A percentile compares a stretch with the other conserved stretches of the same genome.
phyloP scores from a whole-genome alignment of 129 eudicot species.

The Ambrosia artemisiifolia region DNA sequence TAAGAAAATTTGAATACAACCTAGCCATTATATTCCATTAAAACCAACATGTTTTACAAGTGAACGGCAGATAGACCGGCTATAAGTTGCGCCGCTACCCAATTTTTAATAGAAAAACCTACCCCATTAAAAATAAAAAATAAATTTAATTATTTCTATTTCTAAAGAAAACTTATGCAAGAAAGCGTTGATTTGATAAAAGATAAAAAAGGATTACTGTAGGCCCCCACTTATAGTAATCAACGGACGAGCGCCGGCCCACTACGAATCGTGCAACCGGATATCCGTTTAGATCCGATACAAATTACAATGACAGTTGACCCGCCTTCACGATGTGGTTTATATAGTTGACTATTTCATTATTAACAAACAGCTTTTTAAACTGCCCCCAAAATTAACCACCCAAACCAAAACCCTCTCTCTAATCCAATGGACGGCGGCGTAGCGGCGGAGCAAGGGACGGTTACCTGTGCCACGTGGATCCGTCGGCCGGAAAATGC shows the following conservation, averaged over 20 bases:
- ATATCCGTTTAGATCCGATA: conserved; percentile 36
- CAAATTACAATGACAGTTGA: conserved; percentile 23
- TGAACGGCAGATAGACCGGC: too few relatives aligned
- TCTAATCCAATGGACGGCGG: conserved; percentile 48
- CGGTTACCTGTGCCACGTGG: conserved; percentile 76
- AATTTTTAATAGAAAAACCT: too few relatives aligned
- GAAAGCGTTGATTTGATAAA: neutral
- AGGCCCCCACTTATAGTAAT: conserved; percentile 11
- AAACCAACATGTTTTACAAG: too few relatives aligned
- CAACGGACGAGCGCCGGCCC: conserved; percentile 22
- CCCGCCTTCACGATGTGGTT: conserved; percentile 3
- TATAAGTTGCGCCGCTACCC: too few relatives aligned
- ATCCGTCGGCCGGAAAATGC: conserved; percentile 84
- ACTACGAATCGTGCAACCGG: conserved; percentile 26
- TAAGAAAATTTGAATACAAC: too few relatives aligned
- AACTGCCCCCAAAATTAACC: conserved; percentile 15
- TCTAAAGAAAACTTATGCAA: too few relatives aligned
- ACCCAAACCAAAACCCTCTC: conserved; percentile 17
- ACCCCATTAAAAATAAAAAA: too few relatives aligned
- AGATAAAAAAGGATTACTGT: too few relatives aligned
- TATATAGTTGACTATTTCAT: conserved; percentile 20
- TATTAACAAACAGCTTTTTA: neutral
- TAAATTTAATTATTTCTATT: too few relatives aligned
- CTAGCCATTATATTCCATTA: too few relatives aligned
- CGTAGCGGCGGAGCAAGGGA: conserved; percentile 53